phyloP scores from a whole-genome alignment of 2,329 filamentous ascomycete genomes.

The Scopulariopsis brevicaulis region DNA sequence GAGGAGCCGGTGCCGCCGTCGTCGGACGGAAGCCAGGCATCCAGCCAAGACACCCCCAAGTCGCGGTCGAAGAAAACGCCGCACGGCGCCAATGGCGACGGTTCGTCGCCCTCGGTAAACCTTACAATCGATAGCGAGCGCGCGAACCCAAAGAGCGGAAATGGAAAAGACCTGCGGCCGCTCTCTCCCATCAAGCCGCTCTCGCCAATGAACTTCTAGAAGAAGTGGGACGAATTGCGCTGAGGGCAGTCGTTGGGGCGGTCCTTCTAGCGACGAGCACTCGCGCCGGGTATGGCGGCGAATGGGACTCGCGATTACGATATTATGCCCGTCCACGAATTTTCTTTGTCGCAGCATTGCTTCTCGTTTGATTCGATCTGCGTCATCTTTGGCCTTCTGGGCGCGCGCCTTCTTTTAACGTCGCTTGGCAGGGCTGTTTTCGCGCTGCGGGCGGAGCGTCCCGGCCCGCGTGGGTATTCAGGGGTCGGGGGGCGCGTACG shows the following conservation, averaged over 20 bases:
- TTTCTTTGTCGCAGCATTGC: not conserved
- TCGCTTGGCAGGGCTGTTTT: no score
- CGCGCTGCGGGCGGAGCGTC: no score
- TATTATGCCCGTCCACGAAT: not conserved
- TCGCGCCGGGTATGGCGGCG: not conserved
- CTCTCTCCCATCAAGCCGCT: constrained; percentile 57
- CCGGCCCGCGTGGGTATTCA: no score
- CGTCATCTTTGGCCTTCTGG: not conserved
- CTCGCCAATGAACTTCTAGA: constrained; percentile 48
- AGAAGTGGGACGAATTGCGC: not conserved
- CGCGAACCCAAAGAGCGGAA: constrained; percentile 11
- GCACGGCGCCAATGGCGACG: constrained; percentile 28
- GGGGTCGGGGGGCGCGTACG: no score
- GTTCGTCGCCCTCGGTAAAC: constrained; percentile 31
- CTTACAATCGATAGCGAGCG: constrained; percentile 32
- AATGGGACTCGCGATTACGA: not conserved
- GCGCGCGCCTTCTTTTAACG: no score
- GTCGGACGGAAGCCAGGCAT: constrained; percentile 52
- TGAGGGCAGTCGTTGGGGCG: not conserved
- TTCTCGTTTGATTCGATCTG: not conserved
- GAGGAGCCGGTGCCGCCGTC: constrained; percentile 31
- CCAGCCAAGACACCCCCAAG: constrained; percentile 7
- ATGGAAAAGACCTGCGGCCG: constrained; percentile 34
- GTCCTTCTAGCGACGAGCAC: constrained; percentile 5
- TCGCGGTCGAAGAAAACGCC: constrained; percentile 27